These are phyloP conservation scores for Candida sanyiensis DNA, from an alignment of 805 yeast genomes.

Conservation along the genomic window DNA sequence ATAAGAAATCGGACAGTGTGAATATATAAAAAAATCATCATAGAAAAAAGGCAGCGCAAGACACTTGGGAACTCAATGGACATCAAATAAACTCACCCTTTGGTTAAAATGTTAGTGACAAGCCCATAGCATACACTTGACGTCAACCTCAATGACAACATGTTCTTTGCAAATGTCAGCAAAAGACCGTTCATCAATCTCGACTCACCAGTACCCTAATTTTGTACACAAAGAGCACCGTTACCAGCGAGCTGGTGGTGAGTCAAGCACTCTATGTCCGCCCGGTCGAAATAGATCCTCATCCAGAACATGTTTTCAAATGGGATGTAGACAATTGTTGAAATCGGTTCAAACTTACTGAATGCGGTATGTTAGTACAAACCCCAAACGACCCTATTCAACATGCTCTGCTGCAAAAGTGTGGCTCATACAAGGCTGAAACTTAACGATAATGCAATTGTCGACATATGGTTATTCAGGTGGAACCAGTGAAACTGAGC, in stretches of 20 bases:
- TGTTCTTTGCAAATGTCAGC: slow-evolving; percentile 11
- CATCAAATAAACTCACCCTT: not conserved
- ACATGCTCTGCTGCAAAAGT: not conserved
- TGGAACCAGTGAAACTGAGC: slow-evolving; percentile 47
- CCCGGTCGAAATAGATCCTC: slow-evolving; percentile 39
- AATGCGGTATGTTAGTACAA: not conserved
- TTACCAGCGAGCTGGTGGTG: slow-evolving; percentile 37
- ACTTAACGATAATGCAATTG: slow-evolving; percentile 52
- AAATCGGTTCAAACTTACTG: not conserved
- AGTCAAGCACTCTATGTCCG: slow-evolving; percentile 37
- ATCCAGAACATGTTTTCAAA: slow-evolving; percentile 10
- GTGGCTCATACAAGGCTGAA: slow-evolving; percentile 58
- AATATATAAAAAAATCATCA: slow-evolving; percentile 40
- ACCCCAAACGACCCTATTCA: too few relatives aligned
- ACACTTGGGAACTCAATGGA: not conserved
- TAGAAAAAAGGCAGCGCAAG: slow-evolving; percentile 8
- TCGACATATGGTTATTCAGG: slow-evolving; percentile 49
- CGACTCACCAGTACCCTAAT: slow-evolving; percentile 36
- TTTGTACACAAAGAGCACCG: slow-evolving; percentile 49
- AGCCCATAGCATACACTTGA: not conserved
- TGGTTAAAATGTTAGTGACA: not conserved
- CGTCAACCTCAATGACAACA: not conserved
- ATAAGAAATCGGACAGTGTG: slow-evolving; percentile 46
- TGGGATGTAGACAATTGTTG: not conserved
- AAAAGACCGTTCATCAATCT: slow-evolving; percentile 45